Conservation (phyloP, 768 basidiomycete genomes). For the Jaapia argillacea region DNA sequence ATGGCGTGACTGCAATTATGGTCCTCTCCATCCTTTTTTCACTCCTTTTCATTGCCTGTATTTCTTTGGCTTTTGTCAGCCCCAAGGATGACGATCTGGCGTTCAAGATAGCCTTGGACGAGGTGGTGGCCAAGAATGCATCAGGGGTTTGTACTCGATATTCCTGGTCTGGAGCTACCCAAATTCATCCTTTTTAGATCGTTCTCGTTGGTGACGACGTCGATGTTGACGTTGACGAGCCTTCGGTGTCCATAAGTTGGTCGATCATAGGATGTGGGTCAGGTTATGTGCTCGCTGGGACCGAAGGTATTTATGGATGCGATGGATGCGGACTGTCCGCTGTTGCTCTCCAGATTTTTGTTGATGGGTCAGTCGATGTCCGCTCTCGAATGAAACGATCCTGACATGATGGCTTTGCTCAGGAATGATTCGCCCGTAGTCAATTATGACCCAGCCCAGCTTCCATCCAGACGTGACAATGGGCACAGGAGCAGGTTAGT, state of each 20-base stretch:
- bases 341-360: conserved; percentile 30
- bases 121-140: conserved; percentile 29
- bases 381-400: not conserved
- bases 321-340: conserved; percentile 35
- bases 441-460: conserved; percentile 34
- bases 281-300: conserved; percentile 32
- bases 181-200: conserved; percentile 23
- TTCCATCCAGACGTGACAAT: conserved; percentile 30
- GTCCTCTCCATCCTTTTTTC: conserved; percentile 33
- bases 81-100: conserved; percentile 28
- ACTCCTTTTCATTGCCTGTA: conserved; percentile 33
- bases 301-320: conserved; percentile 36
- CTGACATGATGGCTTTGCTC: not conserved
- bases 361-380: conserved; percentile 43
- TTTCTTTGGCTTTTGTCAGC: conserved; percentile 41
- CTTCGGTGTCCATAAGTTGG: conserved; percentile 46
- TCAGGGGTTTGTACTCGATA: conserved; percentile 24
- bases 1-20: conserved; percentile 18
- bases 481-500: conserved; percentile 33
- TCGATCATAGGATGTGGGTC: conserved; percentile 43
- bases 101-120: conserved; percentile 30
- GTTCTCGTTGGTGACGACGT: conserved; percentile 47
- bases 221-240: conserved; percentile 50
- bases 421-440: conserved; percentile 27
- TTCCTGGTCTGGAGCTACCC: not conserved